Percentiles rank a stretch among this genome's conserved stretches.
Evolutionary conservation across 164 flowering plant species (phyloP).

Genomic region (Euptelea pleiosperma): DNA sequence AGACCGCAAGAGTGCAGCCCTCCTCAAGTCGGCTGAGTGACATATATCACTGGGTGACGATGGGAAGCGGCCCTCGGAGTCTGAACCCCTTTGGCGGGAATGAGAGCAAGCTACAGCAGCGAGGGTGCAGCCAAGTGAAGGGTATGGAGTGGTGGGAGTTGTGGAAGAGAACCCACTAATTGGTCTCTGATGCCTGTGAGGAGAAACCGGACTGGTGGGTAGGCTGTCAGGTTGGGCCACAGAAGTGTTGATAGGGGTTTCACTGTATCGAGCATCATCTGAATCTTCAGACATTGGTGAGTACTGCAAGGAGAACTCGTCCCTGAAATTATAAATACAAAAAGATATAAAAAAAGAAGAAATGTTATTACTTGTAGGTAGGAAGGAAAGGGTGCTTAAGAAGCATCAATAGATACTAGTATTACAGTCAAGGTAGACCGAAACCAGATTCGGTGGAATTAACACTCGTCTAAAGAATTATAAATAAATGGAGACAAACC

Average conservation of each 20-base stretch:
- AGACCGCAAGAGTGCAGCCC: constrained; percentile 87
- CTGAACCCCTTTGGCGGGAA: constrained; percentile 74
- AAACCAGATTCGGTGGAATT: neutral
- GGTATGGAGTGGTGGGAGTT: constrained; percentile 27
- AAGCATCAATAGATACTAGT: too few relatives aligned
- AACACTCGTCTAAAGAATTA: neutral
- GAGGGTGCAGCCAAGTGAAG: constrained; percentile 27
- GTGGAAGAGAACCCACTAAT: constrained; percentile 31
- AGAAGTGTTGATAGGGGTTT: constrained; percentile 33
- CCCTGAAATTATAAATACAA: constrained; percentile 43
- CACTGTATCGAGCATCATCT: constrained; percentile 73
- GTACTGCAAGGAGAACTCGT: constrained; percentile 65
- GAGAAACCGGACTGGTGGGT: constrained; percentile 85
- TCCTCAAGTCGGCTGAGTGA: constrained; percentile 91
- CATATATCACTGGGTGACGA: constrained; percentile 98
- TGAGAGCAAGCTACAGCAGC: constrained; percentile 38
- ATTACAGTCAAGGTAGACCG: neutral
- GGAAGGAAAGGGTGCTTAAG: too few relatives aligned
- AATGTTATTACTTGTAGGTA: neutral
- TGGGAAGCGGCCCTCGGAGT: constrained; percentile 87
- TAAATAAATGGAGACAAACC: neutral
- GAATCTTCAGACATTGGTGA: constrained; percentile 98
- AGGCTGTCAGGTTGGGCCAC: constrained; percentile 53
- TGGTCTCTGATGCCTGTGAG: constrained; percentile 60
- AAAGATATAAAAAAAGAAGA: neutral